Evolutionary conservation across 179 eudicot species (phyloP).

Genomic region (Drosera spatulata): DNA sequence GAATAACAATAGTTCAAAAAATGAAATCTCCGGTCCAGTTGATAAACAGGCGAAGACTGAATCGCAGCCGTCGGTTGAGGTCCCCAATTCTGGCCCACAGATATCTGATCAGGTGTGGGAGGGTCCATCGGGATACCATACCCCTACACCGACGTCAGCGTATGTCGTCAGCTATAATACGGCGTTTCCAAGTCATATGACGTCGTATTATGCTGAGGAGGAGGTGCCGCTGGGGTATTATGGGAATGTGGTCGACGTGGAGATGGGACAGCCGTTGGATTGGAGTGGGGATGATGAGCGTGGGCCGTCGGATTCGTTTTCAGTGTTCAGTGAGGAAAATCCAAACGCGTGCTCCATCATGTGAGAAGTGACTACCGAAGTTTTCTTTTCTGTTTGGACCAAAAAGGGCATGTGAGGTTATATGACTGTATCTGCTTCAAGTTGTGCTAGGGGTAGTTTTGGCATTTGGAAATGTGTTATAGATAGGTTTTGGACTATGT

Average conservation of each 20-base stretch:
- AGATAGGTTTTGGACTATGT: no score
- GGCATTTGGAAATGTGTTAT: no score
- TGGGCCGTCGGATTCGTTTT: no score
- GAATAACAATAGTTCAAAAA: not conserved
- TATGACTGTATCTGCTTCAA: not conserved
- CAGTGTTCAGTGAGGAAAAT: no score
- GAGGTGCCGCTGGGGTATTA: no score
- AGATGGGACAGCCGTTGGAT: no score
- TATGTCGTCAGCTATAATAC: constrained; percentile 53
- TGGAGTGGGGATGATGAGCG: no score
- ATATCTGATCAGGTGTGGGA: constrained; percentile 17
- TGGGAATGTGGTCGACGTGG: no score
- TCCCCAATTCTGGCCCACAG: constrained; percentile 28
- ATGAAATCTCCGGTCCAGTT: not conserved
- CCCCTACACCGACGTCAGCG: constrained; percentile 24
- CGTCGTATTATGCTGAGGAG: constrained; percentile 56
- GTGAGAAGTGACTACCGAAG: no score
- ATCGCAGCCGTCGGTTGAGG: constrained; percentile 13
- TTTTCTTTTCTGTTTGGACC: no score
- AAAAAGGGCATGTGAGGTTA: no score
- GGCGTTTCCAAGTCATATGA: constrained; percentile 44
- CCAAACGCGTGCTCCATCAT: no score
- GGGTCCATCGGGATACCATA: constrained; percentile 29
- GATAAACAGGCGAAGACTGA: not conserved
- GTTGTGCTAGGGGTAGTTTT: constrained; percentile 14